Evolutionary conservation across 495 filamentous ascomycete species (phyloP).

Genomic region (Evernia prunastri): DNA sequence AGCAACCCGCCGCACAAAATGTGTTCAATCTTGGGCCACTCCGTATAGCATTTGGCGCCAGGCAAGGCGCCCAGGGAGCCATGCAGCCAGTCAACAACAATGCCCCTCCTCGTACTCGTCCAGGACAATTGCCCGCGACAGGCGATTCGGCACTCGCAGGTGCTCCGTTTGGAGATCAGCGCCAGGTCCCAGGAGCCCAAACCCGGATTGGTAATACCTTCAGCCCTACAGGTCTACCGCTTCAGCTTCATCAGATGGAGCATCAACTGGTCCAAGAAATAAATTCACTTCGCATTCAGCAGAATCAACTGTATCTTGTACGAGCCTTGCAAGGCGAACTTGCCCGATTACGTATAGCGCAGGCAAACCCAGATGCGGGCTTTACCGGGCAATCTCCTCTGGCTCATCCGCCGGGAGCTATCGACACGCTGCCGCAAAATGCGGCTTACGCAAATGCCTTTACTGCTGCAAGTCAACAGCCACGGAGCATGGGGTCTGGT

Average conservation of each 20-base stretch:
- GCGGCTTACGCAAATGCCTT: conserved; percentile 29
- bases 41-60: conserved; percentile 52
- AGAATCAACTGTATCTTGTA: conserved; percentile 51
- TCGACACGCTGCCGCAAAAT: conserved; percentile 26
- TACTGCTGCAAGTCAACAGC: conserved; percentile 30
- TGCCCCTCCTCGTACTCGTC: conserved; percentile 33
- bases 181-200: conserved; percentile 30
- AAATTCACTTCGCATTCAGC: conserved; percentile 43
- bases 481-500: conserved; percentile 51
- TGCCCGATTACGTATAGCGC: conserved; percentile 49
- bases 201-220: conserved; percentile 19
- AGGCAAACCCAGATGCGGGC: conserved; percentile 29
- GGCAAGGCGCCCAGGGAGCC: conserved; percentile 48
- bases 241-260: conserved; percentile 56
- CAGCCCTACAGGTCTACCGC: conserved; percentile 36
- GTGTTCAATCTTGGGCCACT: conserved; percentile 53
- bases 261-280: conserved; percentile 63
- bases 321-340: conserved; percentile 58
- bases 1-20: conserved; percentile 30
- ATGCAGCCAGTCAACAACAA: conserved; percentile 44
- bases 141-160: conserved; percentile 2
- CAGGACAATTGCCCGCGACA: conserved; percentile 33
- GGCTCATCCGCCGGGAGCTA: conserved; percentile 32
- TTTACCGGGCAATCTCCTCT: background rate
- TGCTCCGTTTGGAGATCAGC: conserved; percentile 39